Evolutionary conservation across 148 eudicot species (phyloP).

Genomic region (Silene latifolia): DNA sequence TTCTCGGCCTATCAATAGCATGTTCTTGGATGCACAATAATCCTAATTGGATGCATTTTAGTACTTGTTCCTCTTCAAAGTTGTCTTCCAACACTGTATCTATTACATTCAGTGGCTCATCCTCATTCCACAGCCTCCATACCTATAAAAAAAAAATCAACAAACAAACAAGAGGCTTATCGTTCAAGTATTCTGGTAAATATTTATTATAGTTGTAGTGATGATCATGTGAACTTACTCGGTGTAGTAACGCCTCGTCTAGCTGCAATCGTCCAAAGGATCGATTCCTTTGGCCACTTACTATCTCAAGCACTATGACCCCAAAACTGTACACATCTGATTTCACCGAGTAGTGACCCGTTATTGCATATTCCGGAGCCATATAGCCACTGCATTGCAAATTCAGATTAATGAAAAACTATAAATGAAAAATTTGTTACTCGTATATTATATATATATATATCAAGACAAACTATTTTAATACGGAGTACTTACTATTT

Average conservation of each 20-base stretch:
- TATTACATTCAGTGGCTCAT: not conserved
- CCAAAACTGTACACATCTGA: constrained; percentile 14
- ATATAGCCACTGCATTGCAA: constrained; percentile 18
- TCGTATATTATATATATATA: too few species aligned
- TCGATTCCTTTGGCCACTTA: constrained; percentile 13
- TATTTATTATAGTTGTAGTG: not conserved
- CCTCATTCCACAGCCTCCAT: constrained; percentile 16
- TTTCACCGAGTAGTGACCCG: constrained; percentile 18
- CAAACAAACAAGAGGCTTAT: not conserved
- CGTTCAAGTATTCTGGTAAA: not conserved
- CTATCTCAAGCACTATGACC: constrained; percentile 11
- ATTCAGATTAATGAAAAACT: not conserved
- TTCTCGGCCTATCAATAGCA: constrained; percentile 12
- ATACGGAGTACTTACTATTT: too few species aligned
- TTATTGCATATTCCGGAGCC: constrained; percentile 13
- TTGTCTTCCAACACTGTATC: constrained; percentile 4
- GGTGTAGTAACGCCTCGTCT: constrained; percentile 8
- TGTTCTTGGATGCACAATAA: constrained; percentile 13
- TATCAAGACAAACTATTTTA: too few species aligned
- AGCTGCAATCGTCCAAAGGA: constrained; percentile 4
- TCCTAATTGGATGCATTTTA: constrained; percentile 11
- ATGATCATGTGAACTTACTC: not conserved
- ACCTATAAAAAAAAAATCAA: not conserved
- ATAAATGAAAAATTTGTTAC: too few species aligned
- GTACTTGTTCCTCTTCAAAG: not conserved